These are phyloP conservation scores for Gnetum montanum DNA, from an alignment of 75 land plant genomes.

Conservation along the genomic window DNA sequence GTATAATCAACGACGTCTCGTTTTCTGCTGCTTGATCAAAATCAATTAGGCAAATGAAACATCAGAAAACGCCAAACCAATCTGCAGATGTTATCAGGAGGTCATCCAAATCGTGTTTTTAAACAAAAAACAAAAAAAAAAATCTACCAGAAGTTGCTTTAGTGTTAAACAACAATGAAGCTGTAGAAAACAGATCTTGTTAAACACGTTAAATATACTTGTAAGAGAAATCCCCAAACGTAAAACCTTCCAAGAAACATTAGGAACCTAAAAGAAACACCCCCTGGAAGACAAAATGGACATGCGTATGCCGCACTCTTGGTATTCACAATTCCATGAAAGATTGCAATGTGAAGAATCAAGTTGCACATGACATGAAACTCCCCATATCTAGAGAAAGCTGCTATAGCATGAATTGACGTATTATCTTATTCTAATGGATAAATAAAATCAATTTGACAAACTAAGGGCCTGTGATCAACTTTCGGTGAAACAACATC, in stretches of 20 bases:
- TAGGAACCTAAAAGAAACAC: neutral
- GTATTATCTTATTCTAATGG: constrained; percentile 1
- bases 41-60: too few relatives aligned
- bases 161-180: too few relatives aligned
- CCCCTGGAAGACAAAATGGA: neutral
- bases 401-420: neutral
- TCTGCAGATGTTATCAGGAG: too few relatives aligned
- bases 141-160: too few relatives aligned
- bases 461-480: neutral
- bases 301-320: neutral
- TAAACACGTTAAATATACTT: neutral
- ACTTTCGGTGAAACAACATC: neutral
- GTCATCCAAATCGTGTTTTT: too few relatives aligned
- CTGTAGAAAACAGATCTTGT: too few relatives aligned
- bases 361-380: neutral
- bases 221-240: neutral
- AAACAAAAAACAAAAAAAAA: too few relatives aligned
- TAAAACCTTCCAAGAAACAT: neutral
- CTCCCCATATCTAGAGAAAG: neutral
- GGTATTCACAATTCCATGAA: neutral
- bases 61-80: too few relatives aligned
- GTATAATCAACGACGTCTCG: too few relatives aligned
- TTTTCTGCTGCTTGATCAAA: too few relatives aligned
- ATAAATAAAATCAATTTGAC: neutral
- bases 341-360: too few relatives aligned